Conservation (phyloP, 1,284 basidiomycete genomes). For the Heterobasidion annosum region DNA sequence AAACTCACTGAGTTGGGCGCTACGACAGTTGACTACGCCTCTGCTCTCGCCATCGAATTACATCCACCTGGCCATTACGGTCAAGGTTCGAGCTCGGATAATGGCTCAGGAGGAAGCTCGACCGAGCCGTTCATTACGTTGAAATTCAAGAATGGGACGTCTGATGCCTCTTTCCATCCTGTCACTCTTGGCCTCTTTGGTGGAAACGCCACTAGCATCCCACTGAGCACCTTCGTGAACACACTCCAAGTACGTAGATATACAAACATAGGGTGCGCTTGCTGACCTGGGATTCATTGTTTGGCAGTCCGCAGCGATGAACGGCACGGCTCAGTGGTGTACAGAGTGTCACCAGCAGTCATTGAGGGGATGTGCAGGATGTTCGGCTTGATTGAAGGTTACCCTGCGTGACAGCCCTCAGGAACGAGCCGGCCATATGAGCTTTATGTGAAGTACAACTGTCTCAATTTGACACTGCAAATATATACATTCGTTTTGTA, state of each 20-base stretch:
- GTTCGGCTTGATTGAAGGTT: not conserved
- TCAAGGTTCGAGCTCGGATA: no score
- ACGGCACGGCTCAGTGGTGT: conserved; percentile 27
- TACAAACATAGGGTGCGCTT: not conserved
- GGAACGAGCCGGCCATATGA: no score
- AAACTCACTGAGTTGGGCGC: not conserved
- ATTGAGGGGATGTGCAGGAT: not conserved
- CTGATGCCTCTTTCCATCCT: conserved; percentile 16
- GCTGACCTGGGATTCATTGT: not conserved
- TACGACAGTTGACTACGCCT: conserved; percentile 38
- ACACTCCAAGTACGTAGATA: conserved; percentile 21
- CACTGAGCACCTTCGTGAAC: conserved; percentile 23
- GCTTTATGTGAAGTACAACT: no score
- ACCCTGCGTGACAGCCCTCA: no score
- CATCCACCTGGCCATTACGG: conserved; percentile 7
- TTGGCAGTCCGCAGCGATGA: conserved; percentile 20
- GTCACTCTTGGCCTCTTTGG: conserved; percentile 10
- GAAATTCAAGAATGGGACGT: conserved; percentile 43
- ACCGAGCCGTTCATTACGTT: conserved; percentile 21
- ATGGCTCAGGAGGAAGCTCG: conserved; percentile 5
- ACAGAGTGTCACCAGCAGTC: conserved; percentile 16
- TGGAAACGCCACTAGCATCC: conserved; percentile 13
- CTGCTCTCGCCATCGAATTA: conserved; percentile 34
- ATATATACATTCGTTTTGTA: no score
- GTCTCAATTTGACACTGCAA: no score